Conservation (phyloP, 345 rosid species). For the Trapa incisa region DNA sequence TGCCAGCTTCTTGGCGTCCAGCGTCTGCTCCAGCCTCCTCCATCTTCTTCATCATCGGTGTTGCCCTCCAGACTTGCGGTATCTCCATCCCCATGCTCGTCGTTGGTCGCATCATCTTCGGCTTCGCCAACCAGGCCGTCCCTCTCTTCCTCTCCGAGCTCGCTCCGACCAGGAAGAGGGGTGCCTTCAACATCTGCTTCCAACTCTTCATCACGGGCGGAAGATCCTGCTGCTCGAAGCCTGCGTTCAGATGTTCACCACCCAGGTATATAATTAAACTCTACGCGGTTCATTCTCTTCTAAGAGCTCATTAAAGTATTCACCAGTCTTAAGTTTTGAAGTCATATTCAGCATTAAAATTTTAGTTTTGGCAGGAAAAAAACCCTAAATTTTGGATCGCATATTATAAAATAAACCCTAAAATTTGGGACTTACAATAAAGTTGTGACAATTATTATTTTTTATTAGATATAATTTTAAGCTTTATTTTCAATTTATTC, state of each 20-base stretch:
- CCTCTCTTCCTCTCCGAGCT: constrained; percentile 41
- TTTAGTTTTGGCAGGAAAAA: too few species aligned
- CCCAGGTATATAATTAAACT: constrained; percentile 10
- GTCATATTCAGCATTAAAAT: too few species aligned
- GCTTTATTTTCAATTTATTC: too few species aligned
- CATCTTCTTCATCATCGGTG: constrained; percentile 47
- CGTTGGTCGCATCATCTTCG: constrained; percentile 50
- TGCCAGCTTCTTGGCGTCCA: constrained; percentile 48
- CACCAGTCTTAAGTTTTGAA: too few species aligned
- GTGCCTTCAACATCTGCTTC: constrained; percentile 41
- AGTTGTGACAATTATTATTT: too few species aligned
- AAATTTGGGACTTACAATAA: too few species aligned
- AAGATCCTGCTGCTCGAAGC: constrained; percentile 43
- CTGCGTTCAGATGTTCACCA: constrained; percentile 31
- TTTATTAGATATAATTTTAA: too few species aligned
- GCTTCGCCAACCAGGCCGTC: constrained; percentile 62
- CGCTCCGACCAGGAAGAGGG: constrained; percentile 34
- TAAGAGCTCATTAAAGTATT: too few species aligned
- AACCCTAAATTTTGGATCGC: too few species aligned
- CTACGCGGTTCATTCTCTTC: too few species aligned
- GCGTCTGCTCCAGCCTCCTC: constrained; percentile 38
- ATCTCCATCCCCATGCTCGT: constrained; percentile 34
- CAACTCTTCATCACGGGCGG: constrained; percentile 57
- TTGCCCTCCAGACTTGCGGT: constrained; percentile 29
- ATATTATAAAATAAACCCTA: too few species aligned